A percentile compares a stretch with the other conserved stretches of the same genome.
phyloP scores from a whole-genome alignment of 768 basidiomycete genomes.

The Tylopilus plumbeoviolaceoides region DNA sequence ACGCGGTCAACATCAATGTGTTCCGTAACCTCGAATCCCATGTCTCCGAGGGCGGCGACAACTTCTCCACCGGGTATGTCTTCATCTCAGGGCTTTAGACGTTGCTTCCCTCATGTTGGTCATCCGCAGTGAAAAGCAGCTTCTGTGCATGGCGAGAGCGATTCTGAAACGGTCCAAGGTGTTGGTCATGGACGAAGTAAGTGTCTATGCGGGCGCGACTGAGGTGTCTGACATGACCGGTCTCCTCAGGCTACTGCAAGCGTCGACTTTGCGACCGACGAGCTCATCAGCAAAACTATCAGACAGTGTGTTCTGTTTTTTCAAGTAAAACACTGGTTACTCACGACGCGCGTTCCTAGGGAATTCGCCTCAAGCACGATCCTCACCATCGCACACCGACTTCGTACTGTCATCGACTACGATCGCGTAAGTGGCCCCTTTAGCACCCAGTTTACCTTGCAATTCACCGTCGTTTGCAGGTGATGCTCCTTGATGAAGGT shows the following conservation, averaged over 20 bases:
- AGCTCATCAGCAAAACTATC: conserved; percentile 79
- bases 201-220: conserved; percentile 11
- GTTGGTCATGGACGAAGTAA: conserved; percentile 80
- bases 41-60: conserved; percentile 84
- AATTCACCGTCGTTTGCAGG: conserved; percentile 35
- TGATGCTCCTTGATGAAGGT: conserved; percentile 76
- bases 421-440: conserved; percentile 52
- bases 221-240: conserved; percentile 1
- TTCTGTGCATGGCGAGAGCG: conserved; percentile 87
- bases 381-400: conserved; percentile 76
- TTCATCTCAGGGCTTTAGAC: background rate
- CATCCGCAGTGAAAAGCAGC: conserved; percentile 62
- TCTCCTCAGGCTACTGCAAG: conserved; percentile 58
- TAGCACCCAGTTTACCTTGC: conserved; percentile 2
- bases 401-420: conserved; percentile 80
- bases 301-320: conserved; percentile 50
- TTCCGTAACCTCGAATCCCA: conserved; percentile 72
- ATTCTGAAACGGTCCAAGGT: conserved; percentile 76
- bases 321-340: background rate
- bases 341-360: conserved; percentile 29
- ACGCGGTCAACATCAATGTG: conserved; percentile 63
- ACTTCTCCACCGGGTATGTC: conserved; percentile 77
- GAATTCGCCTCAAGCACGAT: conserved; percentile 81
- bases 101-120: background rate
- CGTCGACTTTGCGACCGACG: conserved; percentile 87